Percentiles rank a stretch among this genome's conserved stretches.
Evolutionary conservation across 2,329 filamentous ascomycete species (phyloP).

Genomic region (Stagonosporopsis tanaceti): DNA sequence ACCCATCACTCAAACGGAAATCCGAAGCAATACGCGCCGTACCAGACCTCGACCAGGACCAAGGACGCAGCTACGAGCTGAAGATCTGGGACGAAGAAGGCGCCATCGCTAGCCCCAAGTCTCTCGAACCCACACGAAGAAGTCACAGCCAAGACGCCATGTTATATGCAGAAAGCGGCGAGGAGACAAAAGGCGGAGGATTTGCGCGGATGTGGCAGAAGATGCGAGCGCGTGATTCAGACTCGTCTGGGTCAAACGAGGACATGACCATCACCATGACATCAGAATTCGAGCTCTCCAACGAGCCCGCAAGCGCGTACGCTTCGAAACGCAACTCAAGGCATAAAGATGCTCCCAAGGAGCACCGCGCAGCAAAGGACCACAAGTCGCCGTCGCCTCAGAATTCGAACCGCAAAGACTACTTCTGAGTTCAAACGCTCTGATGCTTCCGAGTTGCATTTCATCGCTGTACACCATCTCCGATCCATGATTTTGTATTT

Average conservation of each 20-base stretch:
- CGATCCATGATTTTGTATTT: slow-evolving; percentile 16
- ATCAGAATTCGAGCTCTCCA: slow-evolving; percentile 27
- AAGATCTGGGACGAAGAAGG: slow-evolving; percentile 32
- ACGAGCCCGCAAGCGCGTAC: slow-evolving; percentile 17
- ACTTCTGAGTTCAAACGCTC: background rate
- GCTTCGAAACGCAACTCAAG: slow-evolving; percentile 6
- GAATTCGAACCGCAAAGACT: background rate
- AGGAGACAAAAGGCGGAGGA: background rate
- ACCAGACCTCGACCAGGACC: slow-evolving; percentile 24
- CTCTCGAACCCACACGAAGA: background rate
- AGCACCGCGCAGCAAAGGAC: slow-evolving; percentile 10
- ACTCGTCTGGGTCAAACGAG: background rate
- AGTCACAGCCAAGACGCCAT: slow-evolving; percentile 24
- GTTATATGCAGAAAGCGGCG: background rate
- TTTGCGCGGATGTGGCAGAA: slow-evolving; percentile 26
- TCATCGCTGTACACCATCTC: background rate
- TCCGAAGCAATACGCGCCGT: slow-evolving; percentile 22
- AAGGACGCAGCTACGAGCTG: slow-evolving; percentile 34
- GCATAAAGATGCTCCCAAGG: slow-evolving; percentile 1
- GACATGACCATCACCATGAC: slow-evolving; percentile 35
- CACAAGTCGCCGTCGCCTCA: background rate
- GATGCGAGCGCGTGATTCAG: slow-evolving; percentile 8
- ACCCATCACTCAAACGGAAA: slow-evolving; percentile 22
- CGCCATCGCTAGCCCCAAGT: slow-evolving; percentile 2
- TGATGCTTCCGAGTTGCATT: background rate